These are phyloP conservation scores for Agrocybe praecox DNA, from an alignment of 768 basidiomycete genomes.

Conservation along the genomic window DNA sequence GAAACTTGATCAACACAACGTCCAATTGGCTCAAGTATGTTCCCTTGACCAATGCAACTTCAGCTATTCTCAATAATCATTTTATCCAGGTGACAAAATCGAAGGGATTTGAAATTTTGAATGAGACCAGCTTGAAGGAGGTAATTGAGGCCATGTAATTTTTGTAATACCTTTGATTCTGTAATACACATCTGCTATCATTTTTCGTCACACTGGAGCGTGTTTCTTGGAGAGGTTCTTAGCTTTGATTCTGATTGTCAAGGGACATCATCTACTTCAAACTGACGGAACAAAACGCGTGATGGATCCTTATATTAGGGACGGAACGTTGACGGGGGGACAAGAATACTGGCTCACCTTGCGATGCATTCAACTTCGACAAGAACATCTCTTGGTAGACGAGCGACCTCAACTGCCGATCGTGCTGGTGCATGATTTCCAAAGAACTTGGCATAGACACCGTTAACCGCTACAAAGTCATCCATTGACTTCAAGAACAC, in stretches of 20 bases:
- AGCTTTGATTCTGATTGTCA: not conserved
- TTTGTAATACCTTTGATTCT: slow-evolving; percentile 17
- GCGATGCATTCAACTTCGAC: slow-evolving; percentile 93
- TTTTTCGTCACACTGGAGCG: not conserved
- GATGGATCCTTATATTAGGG: not conserved
- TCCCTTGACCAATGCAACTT: not conserved
- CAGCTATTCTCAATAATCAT: not conserved
- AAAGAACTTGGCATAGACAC: slow-evolving; percentile 81
- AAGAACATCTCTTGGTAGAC: slow-evolving; percentile 88
- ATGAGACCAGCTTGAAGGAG: slow-evolving; percentile 78
- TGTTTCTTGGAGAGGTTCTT: not conserved
- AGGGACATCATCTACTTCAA: slow-evolving; percentile 28
- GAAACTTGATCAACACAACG: slow-evolving; percentile 98
- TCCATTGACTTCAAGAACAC: slow-evolving; percentile 93
- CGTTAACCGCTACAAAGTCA: slow-evolving; percentile 85
- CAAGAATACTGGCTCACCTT: slow-evolving; percentile 44
- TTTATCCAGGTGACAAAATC: slow-evolving; percentile 68
- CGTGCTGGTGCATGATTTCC: slow-evolving; percentile 92
- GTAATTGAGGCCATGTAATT: slow-evolving; percentile 83
- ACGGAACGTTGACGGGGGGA: not conserved
- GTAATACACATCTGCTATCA: slow-evolving; percentile 16
- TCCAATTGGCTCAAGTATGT: slow-evolving; percentile 90
- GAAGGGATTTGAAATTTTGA: slow-evolving; percentile 88
- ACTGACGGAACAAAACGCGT: slow-evolving; percentile 19
- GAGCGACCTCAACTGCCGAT: slow-evolving; percentile 86